phyloP scores from a whole-genome alignment of 2,329 filamentous ascomycete genomes.

The Periconia sp. region DNA sequence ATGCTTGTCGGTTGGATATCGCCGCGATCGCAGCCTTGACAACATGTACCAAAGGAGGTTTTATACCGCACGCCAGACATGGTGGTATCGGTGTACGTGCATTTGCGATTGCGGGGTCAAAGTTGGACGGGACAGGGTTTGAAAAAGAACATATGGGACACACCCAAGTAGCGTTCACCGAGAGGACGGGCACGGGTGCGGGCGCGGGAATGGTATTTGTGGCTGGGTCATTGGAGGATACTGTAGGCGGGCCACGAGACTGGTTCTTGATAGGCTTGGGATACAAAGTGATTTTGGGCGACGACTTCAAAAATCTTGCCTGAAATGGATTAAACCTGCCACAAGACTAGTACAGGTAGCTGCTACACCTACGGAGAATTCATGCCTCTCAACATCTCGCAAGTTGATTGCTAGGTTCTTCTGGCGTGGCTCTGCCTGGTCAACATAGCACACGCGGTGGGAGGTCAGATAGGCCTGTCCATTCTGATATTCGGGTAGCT shows the following conservation, averaged over 20 bases:
- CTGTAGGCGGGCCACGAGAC: constrained; percentile 53
- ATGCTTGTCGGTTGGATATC: constrained; percentile 59
- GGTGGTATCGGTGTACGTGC: constrained; percentile 79
- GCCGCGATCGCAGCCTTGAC: constrained; percentile 84
- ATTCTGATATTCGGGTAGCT: constrained; percentile 90
- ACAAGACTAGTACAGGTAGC: constrained; percentile 7
- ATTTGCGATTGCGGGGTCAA: constrained; percentile 80
- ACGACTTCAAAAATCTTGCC: constrained; percentile 93
- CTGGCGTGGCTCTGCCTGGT: constrained; percentile 80
- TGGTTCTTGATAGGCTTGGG: constrained; percentile 75
- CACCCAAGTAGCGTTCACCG: constrained; percentile 79
- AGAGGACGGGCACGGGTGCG: constrained; percentile 53
- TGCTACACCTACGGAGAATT: constrained; percentile 71
- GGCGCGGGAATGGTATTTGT: constrained; percentile 46
- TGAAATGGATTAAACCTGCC: constrained; percentile 39
- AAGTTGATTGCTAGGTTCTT: constrained; percentile 84
- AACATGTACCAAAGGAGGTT: constrained; percentile 78
- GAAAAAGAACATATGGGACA: constrained; percentile 96
- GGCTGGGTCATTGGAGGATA: constrained; percentile 39
- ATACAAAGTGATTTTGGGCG: constrained; percentile 85
- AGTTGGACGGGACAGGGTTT: constrained; percentile 89
- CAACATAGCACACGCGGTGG: constrained; percentile 92
- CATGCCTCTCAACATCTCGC: constrained; percentile 86
- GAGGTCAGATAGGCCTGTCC: constrained; percentile 96
- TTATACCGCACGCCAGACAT: constrained; percentile 92